These are phyloP conservation scores for Solioccasus polychromus DNA, from an alignment of 768 basidiomycete species.

Conservation along the genomic window DNA sequence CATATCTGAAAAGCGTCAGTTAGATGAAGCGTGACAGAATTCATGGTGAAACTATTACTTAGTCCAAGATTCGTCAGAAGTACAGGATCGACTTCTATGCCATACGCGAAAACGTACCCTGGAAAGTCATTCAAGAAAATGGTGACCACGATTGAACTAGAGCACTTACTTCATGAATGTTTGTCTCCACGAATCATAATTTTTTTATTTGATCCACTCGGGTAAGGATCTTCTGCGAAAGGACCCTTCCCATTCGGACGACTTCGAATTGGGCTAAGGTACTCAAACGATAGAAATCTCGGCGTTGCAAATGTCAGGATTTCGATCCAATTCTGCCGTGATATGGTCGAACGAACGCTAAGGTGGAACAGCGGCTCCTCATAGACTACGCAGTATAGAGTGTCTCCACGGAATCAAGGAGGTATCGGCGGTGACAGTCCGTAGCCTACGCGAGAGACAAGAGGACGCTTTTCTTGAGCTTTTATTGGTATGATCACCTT, in stretches of 20 bases:
- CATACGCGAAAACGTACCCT: constrained; percentile 64
- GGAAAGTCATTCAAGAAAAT: neutral
- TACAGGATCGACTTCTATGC: constrained; percentile 71
- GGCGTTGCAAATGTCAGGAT: constrained; percentile 63
- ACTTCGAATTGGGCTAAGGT: constrained; percentile 66
- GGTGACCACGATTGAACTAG: neutral
- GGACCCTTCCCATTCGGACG: constrained; percentile 72
- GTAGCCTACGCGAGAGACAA: constrained; percentile 58
- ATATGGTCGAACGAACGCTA: constrained; percentile 60
- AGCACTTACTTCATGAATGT: constrained; percentile 59
- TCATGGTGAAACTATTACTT: constrained; percentile 44
- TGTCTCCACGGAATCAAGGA: constrained; percentile 74
- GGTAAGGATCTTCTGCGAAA: constrained; percentile 72
- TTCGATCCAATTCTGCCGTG: constrained; percentile 78
- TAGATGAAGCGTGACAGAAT: neutral
- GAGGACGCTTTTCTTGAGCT: too few species aligned
- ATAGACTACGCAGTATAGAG: constrained; percentile 61
- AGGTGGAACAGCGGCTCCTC: constrained; percentile 54
- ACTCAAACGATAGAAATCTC: constrained; percentile 63
- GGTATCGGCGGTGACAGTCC: constrained; percentile 56
- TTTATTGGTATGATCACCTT: too few species aligned
- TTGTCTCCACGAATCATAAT: constrained; percentile 60
- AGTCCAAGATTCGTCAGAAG: constrained; percentile 80
- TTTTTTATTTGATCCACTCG: constrained; percentile 72
- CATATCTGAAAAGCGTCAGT: constrained; percentile 46